These are phyloP conservation scores for Leavenworthia alabamica DNA, from an alignment of 345 rosid species.

Conservation along the genomic window DNA sequence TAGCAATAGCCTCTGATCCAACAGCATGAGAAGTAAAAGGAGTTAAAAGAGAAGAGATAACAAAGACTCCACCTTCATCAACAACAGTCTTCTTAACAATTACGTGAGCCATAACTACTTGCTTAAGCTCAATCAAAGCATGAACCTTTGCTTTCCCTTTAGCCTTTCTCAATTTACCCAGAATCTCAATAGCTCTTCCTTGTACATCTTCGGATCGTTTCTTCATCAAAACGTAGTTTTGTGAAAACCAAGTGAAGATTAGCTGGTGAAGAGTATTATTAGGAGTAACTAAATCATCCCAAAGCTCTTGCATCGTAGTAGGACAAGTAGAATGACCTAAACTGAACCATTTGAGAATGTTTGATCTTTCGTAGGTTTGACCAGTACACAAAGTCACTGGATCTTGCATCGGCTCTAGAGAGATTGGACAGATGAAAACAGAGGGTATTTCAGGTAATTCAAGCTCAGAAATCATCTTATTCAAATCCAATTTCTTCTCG, in stretches of 20 bases:
- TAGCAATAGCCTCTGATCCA: slow-evolving; percentile 59
- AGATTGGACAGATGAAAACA: slow-evolving; percentile 70
- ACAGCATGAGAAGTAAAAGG: slow-evolving; percentile 70
- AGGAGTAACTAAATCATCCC: slow-evolving; percentile 61
- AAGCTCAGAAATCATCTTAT: slow-evolving; percentile 57
- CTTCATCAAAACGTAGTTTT: slow-evolving; percentile 51
- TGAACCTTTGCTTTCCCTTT: slow-evolving; percentile 68
- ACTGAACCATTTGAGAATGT: slow-evolving; percentile 63
- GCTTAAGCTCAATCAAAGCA: slow-evolving; percentile 54
- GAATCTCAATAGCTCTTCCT: slow-evolving; percentile 51
- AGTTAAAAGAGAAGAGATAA: slow-evolving; percentile 46
- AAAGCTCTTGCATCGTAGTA: slow-evolving; percentile 72
- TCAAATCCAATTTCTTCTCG: slow-evolving; percentile 53
- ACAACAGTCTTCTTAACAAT: slow-evolving; percentile 49
- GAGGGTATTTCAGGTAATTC: slow-evolving; percentile 50
- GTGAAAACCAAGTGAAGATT: slow-evolving; percentile 63
- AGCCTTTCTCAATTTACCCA: slow-evolving; percentile 48
- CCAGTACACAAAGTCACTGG: slow-evolving; percentile 78
- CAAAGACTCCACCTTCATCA: slow-evolving; percentile 48
- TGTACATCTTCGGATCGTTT: slow-evolving; percentile 67
- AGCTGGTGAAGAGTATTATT: slow-evolving; percentile 58
- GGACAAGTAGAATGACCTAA: slow-evolving; percentile 67
- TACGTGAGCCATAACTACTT: slow-evolving; percentile 42
- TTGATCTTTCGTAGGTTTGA: slow-evolving; percentile 64
- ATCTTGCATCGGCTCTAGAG: slow-evolving; percentile 69